Evolutionary conservation across 495 filamentous ascomycete species (phyloP).

Genomic region (Trichocladium antarcticum): DNA sequence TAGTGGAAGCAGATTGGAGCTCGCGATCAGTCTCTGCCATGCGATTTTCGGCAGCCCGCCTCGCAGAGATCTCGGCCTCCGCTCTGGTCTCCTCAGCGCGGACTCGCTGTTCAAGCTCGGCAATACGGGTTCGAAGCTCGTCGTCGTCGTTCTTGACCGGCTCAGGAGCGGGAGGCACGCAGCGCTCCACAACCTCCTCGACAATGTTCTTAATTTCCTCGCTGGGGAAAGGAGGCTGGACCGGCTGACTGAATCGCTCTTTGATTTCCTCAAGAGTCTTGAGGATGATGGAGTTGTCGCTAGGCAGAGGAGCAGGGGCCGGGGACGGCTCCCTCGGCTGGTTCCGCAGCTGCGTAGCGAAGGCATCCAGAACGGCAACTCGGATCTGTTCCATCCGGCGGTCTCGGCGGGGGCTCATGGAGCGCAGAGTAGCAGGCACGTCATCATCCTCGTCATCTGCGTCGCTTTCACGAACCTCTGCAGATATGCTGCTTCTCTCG

Average conservation of each 20-base stretch:
- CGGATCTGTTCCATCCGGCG: constrained; percentile 77
- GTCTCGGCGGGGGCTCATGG: constrained; percentile 56
- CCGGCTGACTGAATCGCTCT: constrained; percentile 36
- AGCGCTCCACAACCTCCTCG: constrained; percentile 46
- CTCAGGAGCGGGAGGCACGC: constrained; percentile 30
- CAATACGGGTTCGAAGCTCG: constrained; percentile 31
- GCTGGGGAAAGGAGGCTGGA: constrained; percentile 35
- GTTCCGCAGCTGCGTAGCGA: constrained; percentile 48
- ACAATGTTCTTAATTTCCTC: constrained; percentile 50
- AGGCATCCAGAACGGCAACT: constrained; percentile 63
- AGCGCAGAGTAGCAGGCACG: constrained; percentile 47
- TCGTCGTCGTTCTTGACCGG: constrained; percentile 23
- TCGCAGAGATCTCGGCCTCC: constrained; percentile 30
- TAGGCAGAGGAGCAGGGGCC: constrained; percentile 9
- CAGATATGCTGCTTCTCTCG: constrained; percentile 47
- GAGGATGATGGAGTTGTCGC: constrained; percentile 25
- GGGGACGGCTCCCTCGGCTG: constrained; percentile 18
- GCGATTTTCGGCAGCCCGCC: constrained; percentile 35
- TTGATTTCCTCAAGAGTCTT: constrained; percentile 38
- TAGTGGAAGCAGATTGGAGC: constrained; percentile 38
- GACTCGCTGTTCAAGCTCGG: constrained; percentile 38
- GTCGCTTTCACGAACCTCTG: constrained; percentile 65
- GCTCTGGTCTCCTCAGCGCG: constrained; percentile 31
- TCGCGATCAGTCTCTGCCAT: constrained; percentile 34
- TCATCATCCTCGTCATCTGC: constrained; percentile 91